Evolutionary conservation across 1,284 basidiomycete species (phyloP), one percentile per base, ranked within the genome.

Genomic region (Melampsora americana): DNA sequence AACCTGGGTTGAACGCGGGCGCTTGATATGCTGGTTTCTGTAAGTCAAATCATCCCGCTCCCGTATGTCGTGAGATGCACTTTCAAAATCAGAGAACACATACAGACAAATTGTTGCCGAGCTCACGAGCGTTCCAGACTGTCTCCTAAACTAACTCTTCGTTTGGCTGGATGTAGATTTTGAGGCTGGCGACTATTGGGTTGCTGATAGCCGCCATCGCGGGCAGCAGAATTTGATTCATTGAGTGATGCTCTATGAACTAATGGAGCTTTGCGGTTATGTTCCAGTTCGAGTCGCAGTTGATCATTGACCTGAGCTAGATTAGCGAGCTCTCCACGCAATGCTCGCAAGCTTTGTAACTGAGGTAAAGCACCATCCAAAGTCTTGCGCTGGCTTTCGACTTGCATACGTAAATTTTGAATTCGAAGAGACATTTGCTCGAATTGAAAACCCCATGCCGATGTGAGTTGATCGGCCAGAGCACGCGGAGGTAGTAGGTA

Each of bases 341-440:
- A 53, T 2, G 50, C 16, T 23, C 50, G 3, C 50, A 53, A 53
- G 50, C 18, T 23, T 53, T 53, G 50, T 23, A 53, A 23, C 50
- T 53, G 50, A 53, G 23, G 16, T 53, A 53, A 18, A 18, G 50
- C 16, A 53, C 23, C 12, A 16, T 46, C 59, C 60, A 71, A 35
- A 5, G 60, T 35, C 23, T 44, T 56, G 3, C 53, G 59, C 39
- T 70, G 69, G 39, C 59, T 46, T 4, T 71, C 59, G 23, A 71
- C 69, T 4, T 42, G 69, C n/a, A 61, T 50, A 18, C 61, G 42
- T 30, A 71, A 46, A 61, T 71, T 64, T 32, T 23, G 18, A 42
- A 71, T 71, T 46, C 69, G 35, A 26, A 64, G 42, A 7, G 18
- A 46, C 69, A 71, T 71, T n/a, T 71, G 69, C 35, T 46, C 59